Conservation (phyloP, 257 asterid species). For the Solanum raphanifolium region DNA sequence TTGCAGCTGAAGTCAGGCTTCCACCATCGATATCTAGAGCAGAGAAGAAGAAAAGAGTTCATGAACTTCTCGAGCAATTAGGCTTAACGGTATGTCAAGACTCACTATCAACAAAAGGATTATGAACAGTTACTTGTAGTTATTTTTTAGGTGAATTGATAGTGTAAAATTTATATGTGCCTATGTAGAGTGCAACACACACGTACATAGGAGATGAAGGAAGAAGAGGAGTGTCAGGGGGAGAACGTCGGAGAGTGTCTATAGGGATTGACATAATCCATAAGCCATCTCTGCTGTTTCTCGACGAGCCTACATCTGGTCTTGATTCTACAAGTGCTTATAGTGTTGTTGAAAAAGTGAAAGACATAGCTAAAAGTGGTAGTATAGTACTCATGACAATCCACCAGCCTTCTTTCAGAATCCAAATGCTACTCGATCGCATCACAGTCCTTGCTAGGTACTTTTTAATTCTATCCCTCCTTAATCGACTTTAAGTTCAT, state of each 20-base stretch:
- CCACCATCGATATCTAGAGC: conserved; percentile 63
- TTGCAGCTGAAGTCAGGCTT: conserved; percentile 86
- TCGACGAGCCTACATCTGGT: conserved; percentile 86
- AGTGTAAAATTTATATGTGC: background rate
- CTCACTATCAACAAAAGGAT: background rate
- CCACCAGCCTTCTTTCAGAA: conserved; percentile 82
- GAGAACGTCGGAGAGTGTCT: conserved; percentile 73
- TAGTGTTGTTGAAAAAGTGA: conserved; percentile 78
- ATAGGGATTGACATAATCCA: conserved; percentile 84
- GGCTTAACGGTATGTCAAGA: conserved; percentile 50
- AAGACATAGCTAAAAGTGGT: conserved; percentile 68
- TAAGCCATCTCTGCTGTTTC: conserved; percentile 75
- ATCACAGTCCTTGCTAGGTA: conserved; percentile 77
- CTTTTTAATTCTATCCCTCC: background rate
- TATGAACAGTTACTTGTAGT: background rate
- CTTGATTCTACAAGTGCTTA: conserved; percentile 82
- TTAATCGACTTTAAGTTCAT: background rate
- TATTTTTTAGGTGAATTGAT: background rate
- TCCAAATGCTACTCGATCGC: conserved; percentile 69
- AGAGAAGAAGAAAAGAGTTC: conserved; percentile 63
- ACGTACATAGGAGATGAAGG: conserved; percentile 83
- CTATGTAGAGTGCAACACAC: conserved; percentile 51
- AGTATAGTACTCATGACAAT: conserved; percentile 80
- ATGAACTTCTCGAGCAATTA: conserved; percentile 66
- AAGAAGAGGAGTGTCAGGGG: conserved; percentile 74